Conservation (phyloP, 1,284 basidiomycete genomes). For the Boletellus dicymbophilus region DNA sequence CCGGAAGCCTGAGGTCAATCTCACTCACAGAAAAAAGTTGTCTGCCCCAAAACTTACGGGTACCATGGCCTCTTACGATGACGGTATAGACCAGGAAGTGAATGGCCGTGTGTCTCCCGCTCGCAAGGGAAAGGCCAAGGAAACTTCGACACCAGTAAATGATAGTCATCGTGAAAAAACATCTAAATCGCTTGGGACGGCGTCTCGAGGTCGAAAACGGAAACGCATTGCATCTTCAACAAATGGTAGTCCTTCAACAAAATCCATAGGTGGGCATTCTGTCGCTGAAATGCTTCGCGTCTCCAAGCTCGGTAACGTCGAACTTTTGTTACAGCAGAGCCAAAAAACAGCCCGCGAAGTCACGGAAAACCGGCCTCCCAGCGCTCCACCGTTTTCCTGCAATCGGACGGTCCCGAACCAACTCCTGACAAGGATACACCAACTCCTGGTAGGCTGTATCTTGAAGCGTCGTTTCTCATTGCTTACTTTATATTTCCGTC, state of each 20-base stretch:
- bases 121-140: slow-evolving; percentile 24
- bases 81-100: not conserved
- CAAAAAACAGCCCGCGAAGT: slow-evolving; percentile 8
- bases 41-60: slow-evolving; percentile 1
- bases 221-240: slow-evolving; percentile 22
- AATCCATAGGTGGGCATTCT: slow-evolving; percentile 22
- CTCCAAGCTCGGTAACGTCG: slow-evolving; percentile 9
- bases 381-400: not conserved
- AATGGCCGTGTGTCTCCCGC: not conserved
- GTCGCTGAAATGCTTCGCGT: slow-evolving; percentile 2
- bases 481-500: slow-evolving; percentile 5
- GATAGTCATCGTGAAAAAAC: slow-evolving; percentile 8
- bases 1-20: slow-evolving; percentile 13
- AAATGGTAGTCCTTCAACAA: not conserved
- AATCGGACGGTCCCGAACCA: slow-evolving; percentile 1
- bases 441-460: slow-evolving; percentile 14
- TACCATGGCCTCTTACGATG: not conserved
- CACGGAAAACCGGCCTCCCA: slow-evolving; percentile 10
- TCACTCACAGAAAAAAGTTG: slow-evolving; percentile 4
- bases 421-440: slow-evolving; percentile 2
- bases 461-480: not conserved
- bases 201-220: slow-evolving; percentile 19
- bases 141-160: slow-evolving; percentile 1
- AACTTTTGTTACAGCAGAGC: slow-evolving; percentile 7
- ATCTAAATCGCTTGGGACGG: slow-evolving; percentile 10